Conservation (phyloP, 1,139 yeast genomes). For the Scheffersomyces parashehatae region DNA sequence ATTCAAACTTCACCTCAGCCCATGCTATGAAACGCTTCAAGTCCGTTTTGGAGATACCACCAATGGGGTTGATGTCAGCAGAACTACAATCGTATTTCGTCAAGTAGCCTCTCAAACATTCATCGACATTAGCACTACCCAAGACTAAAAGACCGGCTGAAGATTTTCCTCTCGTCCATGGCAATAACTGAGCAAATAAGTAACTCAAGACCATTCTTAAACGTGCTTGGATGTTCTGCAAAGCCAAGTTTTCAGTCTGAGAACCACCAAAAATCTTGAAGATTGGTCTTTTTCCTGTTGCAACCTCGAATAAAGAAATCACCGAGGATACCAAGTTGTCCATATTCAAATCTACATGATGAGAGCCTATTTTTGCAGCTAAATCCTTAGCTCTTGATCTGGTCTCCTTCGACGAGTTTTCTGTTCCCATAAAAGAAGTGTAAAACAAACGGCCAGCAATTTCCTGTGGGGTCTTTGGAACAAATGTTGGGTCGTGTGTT, state of each 20-base stretch:
- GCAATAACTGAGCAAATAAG: slow-evolving; percentile 88
- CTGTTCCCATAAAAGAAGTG: slow-evolving; percentile 94
- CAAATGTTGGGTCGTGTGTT: slow-evolving; percentile 57
- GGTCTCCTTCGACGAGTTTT: slow-evolving; percentile 86
- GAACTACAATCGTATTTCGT: slow-evolving; percentile 97
- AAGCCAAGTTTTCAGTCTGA: slow-evolving; percentile 83
- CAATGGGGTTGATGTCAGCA: slow-evolving; percentile 96
- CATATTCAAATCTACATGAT: slow-evolving; percentile 90
- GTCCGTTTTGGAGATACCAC: slow-evolving; percentile 94
- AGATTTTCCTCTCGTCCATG: slow-evolving; percentile 76
- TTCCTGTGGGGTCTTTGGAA: slow-evolving; percentile 73
- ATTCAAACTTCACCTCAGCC: slow-evolving; percentile 65
- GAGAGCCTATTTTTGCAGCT: slow-evolving; percentile 77
- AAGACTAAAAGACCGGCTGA: slow-evolving; percentile 75
- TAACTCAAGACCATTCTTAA: slow-evolving; percentile 92
- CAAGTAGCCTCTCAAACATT: slow-evolving; percentile 89
- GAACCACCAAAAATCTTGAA: slow-evolving; percentile 94
- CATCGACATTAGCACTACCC: slow-evolving; percentile 98
- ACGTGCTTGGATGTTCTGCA: slow-evolving; percentile 95
- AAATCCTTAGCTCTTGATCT: slow-evolving; percentile 79
- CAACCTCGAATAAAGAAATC: slow-evolving; percentile 74
- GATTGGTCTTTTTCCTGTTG: slow-evolving; percentile 86
- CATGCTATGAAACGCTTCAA: slow-evolving; percentile 80
- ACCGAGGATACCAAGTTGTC: slow-evolving; percentile 78
- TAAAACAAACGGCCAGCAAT: slow-evolving; percentile 76